These are phyloP conservation scores for Rutstroemia sp. DNA, from an alignment of 2,329 filamentous ascomycete genomes.

Conservation along the genomic window DNA sequence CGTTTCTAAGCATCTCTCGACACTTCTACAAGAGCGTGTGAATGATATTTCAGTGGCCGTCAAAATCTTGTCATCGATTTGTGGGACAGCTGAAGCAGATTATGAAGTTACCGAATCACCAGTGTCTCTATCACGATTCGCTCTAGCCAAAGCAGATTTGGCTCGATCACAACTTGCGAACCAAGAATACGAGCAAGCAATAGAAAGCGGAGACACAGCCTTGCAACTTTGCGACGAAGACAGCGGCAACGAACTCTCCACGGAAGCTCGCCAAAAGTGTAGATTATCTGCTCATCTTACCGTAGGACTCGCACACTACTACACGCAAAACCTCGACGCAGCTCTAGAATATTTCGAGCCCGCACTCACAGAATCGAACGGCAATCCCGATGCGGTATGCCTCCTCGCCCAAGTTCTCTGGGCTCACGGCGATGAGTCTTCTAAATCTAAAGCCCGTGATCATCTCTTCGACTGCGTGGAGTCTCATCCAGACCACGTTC, in stretches of 20 bases:
- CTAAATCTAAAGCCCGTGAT: slow-evolving; percentile 68
- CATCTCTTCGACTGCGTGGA: slow-evolving; percentile 77
- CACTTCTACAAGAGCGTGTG: slow-evolving; percentile 75
- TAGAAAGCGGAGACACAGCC: slow-evolving; percentile 73
- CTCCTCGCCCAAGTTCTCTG: slow-evolving; percentile 86
- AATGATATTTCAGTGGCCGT: slow-evolving; percentile 60
- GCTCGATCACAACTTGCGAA: slow-evolving; percentile 74
- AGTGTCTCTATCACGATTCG: slow-evolving; percentile 65
- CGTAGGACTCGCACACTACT: slow-evolving; percentile 75
- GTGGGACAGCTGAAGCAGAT: slow-evolving; percentile 63
- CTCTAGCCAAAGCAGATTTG: slow-evolving; percentile 78
- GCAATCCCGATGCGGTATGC: slow-evolving; percentile 77
- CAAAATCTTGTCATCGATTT: slow-evolving; percentile 56
- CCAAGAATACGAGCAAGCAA: slow-evolving; percentile 57
- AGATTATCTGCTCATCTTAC: slow-evolving; percentile 82
- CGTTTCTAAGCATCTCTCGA: slow-evolving; percentile 67
- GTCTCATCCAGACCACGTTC: slow-evolving; percentile 65
- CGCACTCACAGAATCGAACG: slow-evolving; percentile 68
- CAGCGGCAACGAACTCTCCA: slow-evolving; percentile 56
- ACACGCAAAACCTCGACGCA: slow-evolving; percentile 54
- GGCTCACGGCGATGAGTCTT: slow-evolving; percentile 72
- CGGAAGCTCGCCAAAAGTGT: slow-evolving; percentile 59
- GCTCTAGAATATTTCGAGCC: slow-evolving; percentile 74
- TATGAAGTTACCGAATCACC: slow-evolving; percentile 80
- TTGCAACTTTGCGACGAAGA: slow-evolving; percentile 72